These are phyloP conservation scores for Limonomyces culmigenus DNA, from an alignment of 1,284 basidiomycete genomes.

Conservation along the genomic window DNA sequence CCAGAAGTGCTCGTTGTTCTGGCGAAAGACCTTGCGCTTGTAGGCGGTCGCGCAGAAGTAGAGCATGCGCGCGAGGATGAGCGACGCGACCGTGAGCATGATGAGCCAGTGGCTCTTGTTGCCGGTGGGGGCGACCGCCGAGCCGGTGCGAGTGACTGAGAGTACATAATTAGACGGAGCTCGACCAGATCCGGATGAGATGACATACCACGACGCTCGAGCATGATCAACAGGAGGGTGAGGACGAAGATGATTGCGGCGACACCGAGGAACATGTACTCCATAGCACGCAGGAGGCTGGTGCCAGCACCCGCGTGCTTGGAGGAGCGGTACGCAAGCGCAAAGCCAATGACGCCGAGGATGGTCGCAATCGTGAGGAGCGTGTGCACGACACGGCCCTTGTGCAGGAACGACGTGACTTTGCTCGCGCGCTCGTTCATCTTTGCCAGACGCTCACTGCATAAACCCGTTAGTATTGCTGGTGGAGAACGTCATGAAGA, in stretches of 20 bases:
- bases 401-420: slow-evolving; percentile 16
- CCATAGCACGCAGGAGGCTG: not conserved
- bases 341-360: slow-evolving; percentile 19
- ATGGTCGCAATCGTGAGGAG: slow-evolving; percentile 17
- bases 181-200: not conserved
- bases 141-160: no score
- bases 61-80: slow-evolving; percentile 21
- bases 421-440: slow-evolving; percentile 5
- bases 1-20: slow-evolving; percentile 24
- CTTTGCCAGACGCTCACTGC: no score
- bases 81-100: slow-evolving; percentile 18
- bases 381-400: slow-evolving; percentile 17
- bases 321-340: not conserved
- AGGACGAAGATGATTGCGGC: slow-evolving; percentile 19
- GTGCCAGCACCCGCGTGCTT: not conserved
- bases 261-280: slow-evolving; percentile 6
- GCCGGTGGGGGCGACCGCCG: no score
- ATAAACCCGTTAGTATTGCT: slow-evolving; percentile 10
- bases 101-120: not conserved
- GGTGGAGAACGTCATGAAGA: slow-evolving; percentile 16
- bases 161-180: not conserved
- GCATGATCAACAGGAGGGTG: no score
- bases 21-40: slow-evolving; percentile 17
- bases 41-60: slow-evolving; percentile 24
- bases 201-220: no score